Conservation (phyloP, 352 stramenopile genomes). For the Pythium monospermum region DNA sequence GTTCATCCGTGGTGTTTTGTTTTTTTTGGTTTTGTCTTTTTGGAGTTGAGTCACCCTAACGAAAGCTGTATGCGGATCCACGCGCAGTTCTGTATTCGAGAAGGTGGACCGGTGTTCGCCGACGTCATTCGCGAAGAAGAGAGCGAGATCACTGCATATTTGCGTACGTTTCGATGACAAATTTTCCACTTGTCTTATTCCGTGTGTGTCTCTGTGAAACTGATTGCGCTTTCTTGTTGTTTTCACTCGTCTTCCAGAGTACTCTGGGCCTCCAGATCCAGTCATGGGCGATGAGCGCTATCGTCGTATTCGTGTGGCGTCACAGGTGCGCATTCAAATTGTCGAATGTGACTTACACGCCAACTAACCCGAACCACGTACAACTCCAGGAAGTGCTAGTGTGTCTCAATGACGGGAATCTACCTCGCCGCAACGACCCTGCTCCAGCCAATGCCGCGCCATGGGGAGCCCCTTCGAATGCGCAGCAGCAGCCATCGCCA, state of each 20-base stretch:
- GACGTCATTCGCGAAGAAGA: slow-evolving; percentile 65
- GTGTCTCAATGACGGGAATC: slow-evolving; percentile 64
- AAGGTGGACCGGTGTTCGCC: slow-evolving; percentile 56
- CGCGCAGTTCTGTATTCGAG: slow-evolving; percentile 72
- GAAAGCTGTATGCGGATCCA: no score
- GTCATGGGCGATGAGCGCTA: slow-evolving; percentile 82
- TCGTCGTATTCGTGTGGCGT: slow-evolving; percentile 73
- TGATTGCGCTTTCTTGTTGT: slow-evolving; percentile 2
- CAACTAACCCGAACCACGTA: no score
- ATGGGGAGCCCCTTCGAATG: slow-evolving; percentile 4
- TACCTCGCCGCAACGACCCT: slow-evolving; percentile 45
- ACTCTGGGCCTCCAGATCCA: slow-evolving; percentile 64
- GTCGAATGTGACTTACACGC: no score
- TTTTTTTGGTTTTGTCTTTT: no score
- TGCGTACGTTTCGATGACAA: slow-evolving; percentile 43
- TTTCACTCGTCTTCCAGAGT: slow-evolving; percentile 36
- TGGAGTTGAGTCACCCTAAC: no score
- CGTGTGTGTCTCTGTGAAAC: background rate
- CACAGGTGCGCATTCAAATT: slow-evolving; percentile 38
- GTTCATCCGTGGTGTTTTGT: background rate
- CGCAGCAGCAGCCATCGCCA: slow-evolving; percentile 10
- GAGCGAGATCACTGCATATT: slow-evolving; percentile 56
- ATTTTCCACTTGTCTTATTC: background rate
- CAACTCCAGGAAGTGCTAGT: slow-evolving; percentile 66
- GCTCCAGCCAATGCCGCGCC: slow-evolving; percentile 12